Evolutionary conservation across 1,139 yeast genomes (phyloP).

Genomic region (Pneumocystis oryctolagi): DNA sequence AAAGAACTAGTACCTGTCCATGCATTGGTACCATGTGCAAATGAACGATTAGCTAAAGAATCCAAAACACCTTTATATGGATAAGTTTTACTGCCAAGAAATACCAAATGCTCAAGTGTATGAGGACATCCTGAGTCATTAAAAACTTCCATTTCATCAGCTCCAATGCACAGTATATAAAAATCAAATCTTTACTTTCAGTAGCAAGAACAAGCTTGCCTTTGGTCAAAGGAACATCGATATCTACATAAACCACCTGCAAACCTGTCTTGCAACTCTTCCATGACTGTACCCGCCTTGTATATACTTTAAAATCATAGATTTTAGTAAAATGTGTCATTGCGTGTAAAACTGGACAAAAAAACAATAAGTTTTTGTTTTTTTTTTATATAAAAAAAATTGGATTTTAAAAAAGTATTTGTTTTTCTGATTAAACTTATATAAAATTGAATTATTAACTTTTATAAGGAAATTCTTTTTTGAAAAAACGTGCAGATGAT

Average conservation of each 20-base stretch:
- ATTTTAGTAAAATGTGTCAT: background rate
- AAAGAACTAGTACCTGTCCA: constrained; percentile 42
- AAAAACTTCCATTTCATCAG: constrained; percentile 24
- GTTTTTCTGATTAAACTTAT: too few species aligned
- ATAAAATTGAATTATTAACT: too few species aligned
- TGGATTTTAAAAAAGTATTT: too few species aligned
- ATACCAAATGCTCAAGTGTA: constrained; percentile 75
- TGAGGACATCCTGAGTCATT: constrained; percentile 91
- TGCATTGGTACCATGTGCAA: constrained; percentile 72
- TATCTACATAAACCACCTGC: constrained; percentile 59
- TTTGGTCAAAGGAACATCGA: constrained; percentile 76
- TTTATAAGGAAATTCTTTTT: too few species aligned
- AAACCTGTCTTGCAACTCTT: constrained; percentile 63
- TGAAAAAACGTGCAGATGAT: too few species aligned
- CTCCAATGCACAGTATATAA: background rate
- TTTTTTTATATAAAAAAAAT: too few species aligned
- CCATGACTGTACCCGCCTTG: constrained; percentile 43
- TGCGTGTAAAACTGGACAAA: too few species aligned
- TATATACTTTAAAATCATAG: background rate
- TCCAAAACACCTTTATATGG: constrained; percentile 90
- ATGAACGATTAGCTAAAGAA: constrained; percentile 67
- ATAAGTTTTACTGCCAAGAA: constrained; percentile 81
- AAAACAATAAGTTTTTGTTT: too few species aligned
- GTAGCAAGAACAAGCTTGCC: constrained; percentile 95
- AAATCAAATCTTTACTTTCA: constrained; percentile 31